Base-by-base conservation (phyloP, 257 asterid species). In the Petunia axillaris region DNA sequence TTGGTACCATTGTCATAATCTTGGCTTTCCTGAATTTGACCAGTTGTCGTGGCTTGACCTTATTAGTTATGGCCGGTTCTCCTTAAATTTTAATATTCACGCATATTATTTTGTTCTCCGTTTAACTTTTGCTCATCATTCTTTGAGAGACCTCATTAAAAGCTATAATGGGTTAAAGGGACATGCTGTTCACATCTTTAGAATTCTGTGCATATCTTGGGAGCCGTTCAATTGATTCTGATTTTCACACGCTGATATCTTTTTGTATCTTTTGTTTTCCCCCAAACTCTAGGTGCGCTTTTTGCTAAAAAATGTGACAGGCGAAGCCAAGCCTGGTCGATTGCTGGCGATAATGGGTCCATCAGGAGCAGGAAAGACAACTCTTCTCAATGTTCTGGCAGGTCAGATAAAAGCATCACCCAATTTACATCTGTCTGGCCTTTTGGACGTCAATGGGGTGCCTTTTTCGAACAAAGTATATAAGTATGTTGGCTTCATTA, bases 341-440 rank as follows among this genome's bases (percentile, higher is more conserved):
- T 88, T 95, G 85, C 96, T 95, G 50, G 98, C 99, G 60, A 79
- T 95, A 79, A 95, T 95, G 98, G 99, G 99, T 63, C 99, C 99
- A 76, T 95, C 99, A 53, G 99, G 99, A 52, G 92, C 99, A 36
- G 99, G 99, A 81, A 95, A 95, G 89, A 95, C 99, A 65, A 95
- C 99, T 77, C 84, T 95, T 90, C 97, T 95, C 81, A 95, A 93
- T 85, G 90, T 93, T 81, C 89, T 95, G 85, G 97, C 97, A 4
- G 96, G 98, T 87, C 99, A 95, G 91, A 83, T 86, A 77, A 84
- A 71, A 71, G 91, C 96, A 57, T 93, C 97, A 5, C 91, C 97
- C n/a, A 87, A 86, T 81, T 83, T 95, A 79, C 93, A 90, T 82
- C 85, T 95, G 76, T 93, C 97, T 85, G 99, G 99, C 64, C 90